A percentile compares a stretch with the other conserved stretches of the same genome.
These are phyloP conservation scores for Galeopsis tetrahit DNA, from an alignment of 257 asterid species.

Conservation along the genomic window DNA sequence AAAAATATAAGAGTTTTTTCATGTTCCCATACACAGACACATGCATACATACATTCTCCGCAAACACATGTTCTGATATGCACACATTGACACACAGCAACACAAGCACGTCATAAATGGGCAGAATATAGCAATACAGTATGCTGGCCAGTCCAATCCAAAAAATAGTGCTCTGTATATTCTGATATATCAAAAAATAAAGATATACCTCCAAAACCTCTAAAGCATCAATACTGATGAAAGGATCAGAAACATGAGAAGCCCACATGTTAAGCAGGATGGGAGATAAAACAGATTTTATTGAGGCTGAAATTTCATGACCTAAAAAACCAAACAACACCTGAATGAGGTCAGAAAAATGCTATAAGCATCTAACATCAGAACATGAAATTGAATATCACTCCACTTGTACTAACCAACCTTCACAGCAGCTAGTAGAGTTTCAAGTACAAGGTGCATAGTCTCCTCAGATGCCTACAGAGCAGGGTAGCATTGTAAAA, in stretches of 20 bases:
- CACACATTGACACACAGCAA: background rate
- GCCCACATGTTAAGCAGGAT: conserved; percentile 95
- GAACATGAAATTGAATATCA: conserved; percentile 13
- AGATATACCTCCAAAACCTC: conserved; percentile 90
- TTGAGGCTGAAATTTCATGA: conserved; percentile 60
- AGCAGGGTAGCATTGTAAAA: conserved; percentile 38
- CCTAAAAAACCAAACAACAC: conserved; percentile 51
- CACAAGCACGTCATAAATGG: background rate
- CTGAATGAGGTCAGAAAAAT: conserved; percentile 25
- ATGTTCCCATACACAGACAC: background rate
- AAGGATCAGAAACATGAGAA: conserved; percentile 92
- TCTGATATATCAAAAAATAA: conserved; percentile 1
- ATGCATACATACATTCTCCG: too few species aligned
- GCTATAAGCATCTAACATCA: conserved; percentile 27
- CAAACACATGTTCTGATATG: background rate
- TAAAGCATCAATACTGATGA: conserved; percentile 90
- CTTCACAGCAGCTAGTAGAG: conserved; percentile 80
- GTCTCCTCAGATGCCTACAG: conserved; percentile 96
- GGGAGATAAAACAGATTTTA: conserved; percentile 84
- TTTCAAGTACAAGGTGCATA: conserved; percentile 95
- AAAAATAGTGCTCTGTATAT: background rate
- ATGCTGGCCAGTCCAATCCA: background rate
- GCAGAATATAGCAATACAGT: background rate
- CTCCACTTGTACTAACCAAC: conserved; percentile 68
- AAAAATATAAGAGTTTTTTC: background rate